Evolutionary conservation across 2,329 filamentous ascomycete genomes (phyloP).

Genomic region (Diplocarpon mali): DNA sequence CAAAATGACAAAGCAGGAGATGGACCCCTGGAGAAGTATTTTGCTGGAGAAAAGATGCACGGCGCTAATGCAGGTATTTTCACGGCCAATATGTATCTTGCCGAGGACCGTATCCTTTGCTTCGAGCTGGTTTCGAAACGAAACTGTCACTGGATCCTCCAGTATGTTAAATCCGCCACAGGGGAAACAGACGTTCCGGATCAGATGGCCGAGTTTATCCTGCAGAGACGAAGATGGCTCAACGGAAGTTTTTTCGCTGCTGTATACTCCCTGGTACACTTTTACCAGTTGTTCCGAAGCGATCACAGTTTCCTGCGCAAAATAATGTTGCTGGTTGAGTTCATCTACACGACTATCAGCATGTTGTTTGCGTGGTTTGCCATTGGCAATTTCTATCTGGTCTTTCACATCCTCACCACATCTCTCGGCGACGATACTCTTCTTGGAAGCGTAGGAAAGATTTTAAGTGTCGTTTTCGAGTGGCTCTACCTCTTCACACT

Average conservation of each 20-base stretch:
- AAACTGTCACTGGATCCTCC: slow-evolving; percentile 93
- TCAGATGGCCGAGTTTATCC: slow-evolving; percentile 84
- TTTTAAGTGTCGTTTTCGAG: slow-evolving; percentile 83
- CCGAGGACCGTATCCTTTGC: slow-evolving; percentile 96
- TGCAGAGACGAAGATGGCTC: slow-evolving; percentile 92
- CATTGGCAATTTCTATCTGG: slow-evolving; percentile 97
- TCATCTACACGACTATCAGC: slow-evolving; percentile 86
- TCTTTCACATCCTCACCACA: slow-evolving; percentile 91
- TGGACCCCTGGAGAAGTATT: slow-evolving; percentile 92
- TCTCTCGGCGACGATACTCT: slow-evolving; percentile 62
- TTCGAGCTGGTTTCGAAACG: slow-evolving; percentile 97
- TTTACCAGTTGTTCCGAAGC: slow-evolving; percentile 91
- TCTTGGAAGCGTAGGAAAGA: slow-evolving; percentile 64
- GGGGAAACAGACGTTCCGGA: slow-evolving; percentile 97
- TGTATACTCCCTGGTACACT: slow-evolving; percentile 88
- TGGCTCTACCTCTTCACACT: slow-evolving; percentile 91
- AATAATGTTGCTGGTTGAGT: slow-evolving; percentile 82
- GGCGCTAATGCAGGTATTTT: slow-evolving; percentile 83
- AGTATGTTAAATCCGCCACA: slow-evolving; percentile 95
- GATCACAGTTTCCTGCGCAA: slow-evolving; percentile 83
- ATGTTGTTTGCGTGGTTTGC: slow-evolving; percentile 99
- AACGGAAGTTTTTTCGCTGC: slow-evolving; percentile 98
- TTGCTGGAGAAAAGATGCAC: slow-evolving; percentile 92
- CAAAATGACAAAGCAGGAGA: slow-evolving; percentile 95
- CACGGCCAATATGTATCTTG: slow-evolving; percentile 98